These are phyloP conservation scores for Microthlaspi erraticum DNA, from an alignment of 345 rosid genomes.

Conservation along the genomic window DNA sequence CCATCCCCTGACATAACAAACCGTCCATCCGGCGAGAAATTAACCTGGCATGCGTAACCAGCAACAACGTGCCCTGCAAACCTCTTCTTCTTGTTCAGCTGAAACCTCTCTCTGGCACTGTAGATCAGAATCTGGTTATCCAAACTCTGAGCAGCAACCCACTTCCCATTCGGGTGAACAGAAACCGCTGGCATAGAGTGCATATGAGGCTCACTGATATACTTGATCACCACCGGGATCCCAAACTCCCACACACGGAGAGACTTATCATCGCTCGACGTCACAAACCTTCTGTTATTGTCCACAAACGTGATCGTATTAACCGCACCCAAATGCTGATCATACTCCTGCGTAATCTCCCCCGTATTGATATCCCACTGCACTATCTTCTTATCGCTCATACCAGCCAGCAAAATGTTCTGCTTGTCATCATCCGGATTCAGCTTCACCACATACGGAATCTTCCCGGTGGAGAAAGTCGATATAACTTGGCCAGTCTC, in stretches of 20 bases:
- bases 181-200: slow-evolving; percentile 97
- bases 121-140: slow-evolving; percentile 96
- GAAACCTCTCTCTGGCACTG: slow-evolving; percentile 91
- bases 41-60: slow-evolving; percentile 98
- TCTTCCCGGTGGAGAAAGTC: slow-evolving; percentile 85
- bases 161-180: slow-evolving; percentile 87
- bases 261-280: slow-evolving; percentile 97
- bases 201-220: slow-evolving; percentile 99
- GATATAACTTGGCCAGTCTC: slow-evolving; percentile 98
- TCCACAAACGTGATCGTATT: slow-evolving; percentile 97
- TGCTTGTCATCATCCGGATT: slow-evolving; percentile 97
- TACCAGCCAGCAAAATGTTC: slow-evolving; percentile 91
- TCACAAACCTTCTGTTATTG: slow-evolving; percentile 90
- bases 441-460: slow-evolving; percentile 91
- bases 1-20: slow-evolving; percentile 99
- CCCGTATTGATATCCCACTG: slow-evolving; percentile 98
- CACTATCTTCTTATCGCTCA: slow-evolving; percentile 99
- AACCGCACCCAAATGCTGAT: slow-evolving; percentile 91
- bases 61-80: slow-evolving; percentile 94
- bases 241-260: slow-evolving; percentile 99
- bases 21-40: slow-evolving; percentile 97
- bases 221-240: slow-evolving; percentile 96
- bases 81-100: slow-evolving; percentile 95
- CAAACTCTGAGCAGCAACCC: slow-evolving; percentile 98
- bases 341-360: slow-evolving; percentile 89